These are phyloP conservation scores for Gnaphalium uliginosum DNA, from an alignment of 129 eudicot genomes.

Conservation along the genomic window DNA sequence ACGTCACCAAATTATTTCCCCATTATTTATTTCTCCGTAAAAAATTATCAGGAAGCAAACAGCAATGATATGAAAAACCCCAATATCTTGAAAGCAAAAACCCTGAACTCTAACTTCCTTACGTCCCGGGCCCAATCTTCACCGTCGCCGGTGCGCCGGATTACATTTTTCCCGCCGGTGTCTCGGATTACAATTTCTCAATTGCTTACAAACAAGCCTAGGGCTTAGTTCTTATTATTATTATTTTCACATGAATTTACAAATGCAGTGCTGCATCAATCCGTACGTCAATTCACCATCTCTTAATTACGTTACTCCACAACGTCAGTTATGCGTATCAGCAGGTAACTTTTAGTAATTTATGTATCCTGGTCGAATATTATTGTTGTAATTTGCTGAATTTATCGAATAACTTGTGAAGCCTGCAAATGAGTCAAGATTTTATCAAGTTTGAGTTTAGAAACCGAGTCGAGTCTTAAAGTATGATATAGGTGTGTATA, in stretches of 20 bases:
- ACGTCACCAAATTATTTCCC: too few species aligned
- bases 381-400: not conserved
- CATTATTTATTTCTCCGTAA: too few species aligned
- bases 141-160: conserved; percentile 22
- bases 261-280: conserved; percentile 21
- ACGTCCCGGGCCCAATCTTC: not conserved
- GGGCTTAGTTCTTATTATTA: conserved; percentile 17
- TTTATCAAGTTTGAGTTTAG: too few species aligned
- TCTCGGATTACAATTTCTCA: too few species aligned
- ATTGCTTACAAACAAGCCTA: conserved; percentile 1
- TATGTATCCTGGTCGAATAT: not conserved
- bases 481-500: not conserved
- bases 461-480: not conserved
- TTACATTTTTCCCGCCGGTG: not conserved
- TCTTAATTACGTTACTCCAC: not conserved
- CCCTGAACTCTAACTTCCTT: not conserved
- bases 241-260: not conserved
- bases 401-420: not conserved
- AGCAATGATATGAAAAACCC: not conserved
- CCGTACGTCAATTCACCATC: conserved; percentile 16
- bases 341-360: not conserved
- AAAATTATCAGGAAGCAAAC: too few species aligned
- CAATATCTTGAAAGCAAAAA: not conserved
- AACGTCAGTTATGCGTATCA: conserved; percentile 5
- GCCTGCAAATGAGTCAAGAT: not conserved